phyloP scores from a whole-genome alignment of 2,329 filamentous ascomycete species.

The Drechslerella stenobrocha region DNA sequence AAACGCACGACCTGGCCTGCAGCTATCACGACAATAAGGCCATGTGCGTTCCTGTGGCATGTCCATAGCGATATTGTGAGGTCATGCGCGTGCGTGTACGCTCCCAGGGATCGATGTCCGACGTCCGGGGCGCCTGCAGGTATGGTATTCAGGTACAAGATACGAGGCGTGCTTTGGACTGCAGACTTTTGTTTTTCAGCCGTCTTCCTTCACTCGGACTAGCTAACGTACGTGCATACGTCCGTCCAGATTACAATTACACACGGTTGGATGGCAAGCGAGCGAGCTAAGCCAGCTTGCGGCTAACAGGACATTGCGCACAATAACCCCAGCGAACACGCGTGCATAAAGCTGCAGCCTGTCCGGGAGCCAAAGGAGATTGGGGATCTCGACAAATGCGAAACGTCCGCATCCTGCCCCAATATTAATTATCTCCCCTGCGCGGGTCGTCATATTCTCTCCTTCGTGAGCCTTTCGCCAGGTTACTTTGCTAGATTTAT shows the following conservation, averaged over 20 bases:
- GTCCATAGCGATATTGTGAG: slow-evolving; percentile 4
- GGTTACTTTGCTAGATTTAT: neutral
- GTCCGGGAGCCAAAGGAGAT: slow-evolving; percentile 8
- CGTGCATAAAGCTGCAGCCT: neutral
- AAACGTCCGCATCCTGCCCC: neutral
- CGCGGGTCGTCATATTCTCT: neutral
- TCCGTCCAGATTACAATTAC: neutral
- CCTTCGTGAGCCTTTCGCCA: no score
- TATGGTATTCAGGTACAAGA: no score
- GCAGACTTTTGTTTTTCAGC: no score
- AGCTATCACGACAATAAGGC: neutral
- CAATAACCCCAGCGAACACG: neutral
- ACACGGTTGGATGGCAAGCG: neutral
- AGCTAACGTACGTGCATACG: neutral
- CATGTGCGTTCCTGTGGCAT: neutral
- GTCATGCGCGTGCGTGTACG: neutral
- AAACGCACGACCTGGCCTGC: neutral
- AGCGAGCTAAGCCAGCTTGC: neutral
- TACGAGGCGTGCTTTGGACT: no score
- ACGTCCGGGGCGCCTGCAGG: no score
- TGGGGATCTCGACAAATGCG: slow-evolving; percentile 3
- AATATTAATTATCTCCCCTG: neutral
- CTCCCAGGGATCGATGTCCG: neutral
- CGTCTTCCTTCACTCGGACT: no score
- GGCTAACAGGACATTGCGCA: neutral